These are phyloP conservation scores for Achaetomium macrosporum DNA, from an alignment of 2,329 filamentous ascomycete species.

Conservation along the genomic window DNA sequence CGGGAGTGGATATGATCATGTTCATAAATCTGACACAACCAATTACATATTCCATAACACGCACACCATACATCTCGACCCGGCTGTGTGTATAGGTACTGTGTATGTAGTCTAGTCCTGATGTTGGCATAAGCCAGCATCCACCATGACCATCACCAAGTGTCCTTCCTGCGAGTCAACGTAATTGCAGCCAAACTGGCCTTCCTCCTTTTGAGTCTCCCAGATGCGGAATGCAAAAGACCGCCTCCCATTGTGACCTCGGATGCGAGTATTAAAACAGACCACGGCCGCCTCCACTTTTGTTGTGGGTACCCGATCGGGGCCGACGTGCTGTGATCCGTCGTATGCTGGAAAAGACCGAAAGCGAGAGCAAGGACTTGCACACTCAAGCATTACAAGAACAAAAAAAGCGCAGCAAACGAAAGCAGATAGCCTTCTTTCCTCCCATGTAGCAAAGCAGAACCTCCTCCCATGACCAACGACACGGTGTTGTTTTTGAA, in stretches of 20 bases:
- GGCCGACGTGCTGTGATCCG: slow-evolving; percentile 6
- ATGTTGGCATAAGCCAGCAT: too few relatives aligned
- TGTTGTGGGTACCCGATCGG: not conserved
- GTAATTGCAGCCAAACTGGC: too few relatives aligned
- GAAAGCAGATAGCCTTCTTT: not conserved
- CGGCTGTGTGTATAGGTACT: too few relatives aligned
- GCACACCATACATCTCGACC: too few relatives aligned
- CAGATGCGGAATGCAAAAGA: too few relatives aligned
- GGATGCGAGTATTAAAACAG: not conserved
- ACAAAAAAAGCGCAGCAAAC: not conserved
- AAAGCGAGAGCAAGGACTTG: not conserved
- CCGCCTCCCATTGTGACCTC: too few relatives aligned
- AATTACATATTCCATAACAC: too few relatives aligned
- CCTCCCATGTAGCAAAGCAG: not conserved
- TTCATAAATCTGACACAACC: not conserved
- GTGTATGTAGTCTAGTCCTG: too few relatives aligned
- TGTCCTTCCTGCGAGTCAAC: too few relatives aligned
- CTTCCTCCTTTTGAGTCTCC: too few relatives aligned
- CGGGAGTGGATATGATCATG: not conserved
- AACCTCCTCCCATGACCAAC: not conserved
- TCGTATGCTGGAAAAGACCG: not conserved
- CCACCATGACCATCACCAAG: too few relatives aligned
- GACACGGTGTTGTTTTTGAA: not conserved
- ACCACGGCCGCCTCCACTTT: not conserved
- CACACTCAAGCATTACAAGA: not conserved